phyloP scores from a whole-genome alignment of 2,329 filamentous ascomycete species.

The Ophiostoma tasmaniense region DNA sequence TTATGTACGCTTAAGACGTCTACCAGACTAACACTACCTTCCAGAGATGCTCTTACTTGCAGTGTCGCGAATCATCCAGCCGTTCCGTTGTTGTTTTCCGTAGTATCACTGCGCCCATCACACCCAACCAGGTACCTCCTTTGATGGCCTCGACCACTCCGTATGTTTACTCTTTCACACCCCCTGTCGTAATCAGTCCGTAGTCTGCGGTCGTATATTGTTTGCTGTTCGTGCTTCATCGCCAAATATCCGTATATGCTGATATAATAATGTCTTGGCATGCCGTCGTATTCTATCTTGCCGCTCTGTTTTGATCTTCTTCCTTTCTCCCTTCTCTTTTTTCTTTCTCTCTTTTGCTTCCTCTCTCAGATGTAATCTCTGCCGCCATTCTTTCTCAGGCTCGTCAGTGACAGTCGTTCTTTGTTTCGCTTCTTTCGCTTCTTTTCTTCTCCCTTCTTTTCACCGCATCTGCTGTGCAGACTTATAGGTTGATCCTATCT shows the following conservation, averaged over 20 bases:
- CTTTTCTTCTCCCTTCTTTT: background rate
- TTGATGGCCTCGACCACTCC: background rate
- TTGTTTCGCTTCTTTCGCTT: conserved; percentile 6
- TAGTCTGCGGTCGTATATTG: background rate
- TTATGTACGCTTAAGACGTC: too few relatives aligned
- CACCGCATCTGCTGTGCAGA: background rate
- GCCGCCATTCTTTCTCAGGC: background rate
- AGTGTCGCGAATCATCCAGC: background rate
- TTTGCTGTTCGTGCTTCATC: background rate
- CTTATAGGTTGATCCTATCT: background rate
- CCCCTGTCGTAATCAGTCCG: background rate
- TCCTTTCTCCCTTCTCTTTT: background rate
- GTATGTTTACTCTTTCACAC: background rate
- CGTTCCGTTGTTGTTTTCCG: background rate
- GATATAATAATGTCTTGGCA: background rate
- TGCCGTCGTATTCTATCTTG: background rate
- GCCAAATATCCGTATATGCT: background rate
- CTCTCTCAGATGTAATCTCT: background rate
- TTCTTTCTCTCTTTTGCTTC: background rate
- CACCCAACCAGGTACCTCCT: background rate
- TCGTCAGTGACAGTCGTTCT: conserved; percentile 5
- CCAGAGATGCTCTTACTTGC: background rate
- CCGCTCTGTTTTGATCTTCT: background rate
- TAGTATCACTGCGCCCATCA: background rate
- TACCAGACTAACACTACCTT: background rate